Conservation (phyloP, 148 eudicot genomes). For the Linanthus parryae region DNA sequence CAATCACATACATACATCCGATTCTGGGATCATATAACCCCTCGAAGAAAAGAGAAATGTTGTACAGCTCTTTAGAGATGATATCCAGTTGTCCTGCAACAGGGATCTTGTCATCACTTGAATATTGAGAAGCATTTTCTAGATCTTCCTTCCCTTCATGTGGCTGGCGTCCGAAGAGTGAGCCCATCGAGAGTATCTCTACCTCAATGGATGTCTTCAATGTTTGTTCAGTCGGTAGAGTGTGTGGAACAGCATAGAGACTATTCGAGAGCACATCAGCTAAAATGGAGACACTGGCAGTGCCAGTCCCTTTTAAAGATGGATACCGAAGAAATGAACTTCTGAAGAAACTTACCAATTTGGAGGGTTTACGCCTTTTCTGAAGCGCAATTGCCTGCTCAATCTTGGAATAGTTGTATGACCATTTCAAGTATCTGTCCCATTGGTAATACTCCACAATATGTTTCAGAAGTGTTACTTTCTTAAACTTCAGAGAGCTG, state of each 20-base stretch:
- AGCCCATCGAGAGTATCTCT: not conserved
- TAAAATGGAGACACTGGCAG: not conserved
- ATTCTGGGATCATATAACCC: not conserved
- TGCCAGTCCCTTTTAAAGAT: not conserved
- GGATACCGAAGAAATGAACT: not conserved
- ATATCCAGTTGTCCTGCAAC: conserved; percentile 2
- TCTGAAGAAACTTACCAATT: not conserved
- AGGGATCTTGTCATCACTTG: not conserved
- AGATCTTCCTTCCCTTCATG: not conserved
- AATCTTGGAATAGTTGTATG: conserved; percentile 6
- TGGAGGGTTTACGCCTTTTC: not conserved
- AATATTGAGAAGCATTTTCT: not conserved
- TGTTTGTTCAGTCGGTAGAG: not conserved
- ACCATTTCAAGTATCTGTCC: not conserved
- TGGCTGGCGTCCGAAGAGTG: not conserved
- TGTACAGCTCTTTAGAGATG: not conserved
- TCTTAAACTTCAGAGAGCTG: not conserved
- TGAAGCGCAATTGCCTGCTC: not conserved
- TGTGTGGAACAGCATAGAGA: not conserved
- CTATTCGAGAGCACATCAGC: not conserved
- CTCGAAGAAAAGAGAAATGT: conserved; percentile 3
- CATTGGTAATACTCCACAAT: not conserved
- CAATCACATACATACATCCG: not conserved
- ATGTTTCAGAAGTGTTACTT: not conserved
- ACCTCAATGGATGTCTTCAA: not conserved